Evolutionary conservation across 2,329 filamentous ascomycete genomes (phyloP), one percentile per base, ranked within the genome.

Genomic region (Aspergillus niger): DNA sequence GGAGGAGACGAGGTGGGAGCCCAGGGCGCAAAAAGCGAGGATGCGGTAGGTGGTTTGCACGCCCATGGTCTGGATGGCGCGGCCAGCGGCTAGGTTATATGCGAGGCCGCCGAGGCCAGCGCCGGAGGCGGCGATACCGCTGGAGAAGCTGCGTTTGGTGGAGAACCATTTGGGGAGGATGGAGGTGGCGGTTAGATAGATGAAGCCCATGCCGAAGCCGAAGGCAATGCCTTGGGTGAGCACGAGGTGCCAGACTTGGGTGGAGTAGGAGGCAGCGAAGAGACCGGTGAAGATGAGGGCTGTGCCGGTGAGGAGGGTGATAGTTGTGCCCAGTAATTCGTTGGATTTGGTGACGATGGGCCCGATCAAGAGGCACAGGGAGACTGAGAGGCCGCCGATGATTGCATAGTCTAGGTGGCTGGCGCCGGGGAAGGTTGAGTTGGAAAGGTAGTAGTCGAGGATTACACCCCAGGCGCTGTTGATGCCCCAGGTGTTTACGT

Each of bases 391-490:
- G 10, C 71, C 70, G 3, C 72, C 73, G 13, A 76, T 64, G 39
- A 76, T 72, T 2, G 72, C 70, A 62, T 69, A 76, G 30, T 72
- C 68, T 20, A 74, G 57, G 28, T 61, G 62, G 3, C 57, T 66
- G 0, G 70, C 64, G 20, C 59, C 66, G 1, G 66, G 60, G 38
- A 73, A 74, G 6, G 69, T 67, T 5, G 71, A 57, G 28, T 72
- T 64, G 5, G 69, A 63, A 5, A 81, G 68, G 60, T 79, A 82
- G 55, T 80, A 72, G 5, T 74, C 71, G 0, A 81, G 71, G 59
- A 80, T 81, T 5, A 81, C 74, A 44, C 77, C 78, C 59, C 79
- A 81, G 17, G 70, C 39, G 68, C 68, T 69, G 52, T 59, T 56
- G 15, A 74, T 64, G 2, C 74, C 74, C 74, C 73, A 75, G 3